Evolutionary conservation across 441 rosid species (phyloP).

Genomic region (Euphorbia corollata): DNA sequence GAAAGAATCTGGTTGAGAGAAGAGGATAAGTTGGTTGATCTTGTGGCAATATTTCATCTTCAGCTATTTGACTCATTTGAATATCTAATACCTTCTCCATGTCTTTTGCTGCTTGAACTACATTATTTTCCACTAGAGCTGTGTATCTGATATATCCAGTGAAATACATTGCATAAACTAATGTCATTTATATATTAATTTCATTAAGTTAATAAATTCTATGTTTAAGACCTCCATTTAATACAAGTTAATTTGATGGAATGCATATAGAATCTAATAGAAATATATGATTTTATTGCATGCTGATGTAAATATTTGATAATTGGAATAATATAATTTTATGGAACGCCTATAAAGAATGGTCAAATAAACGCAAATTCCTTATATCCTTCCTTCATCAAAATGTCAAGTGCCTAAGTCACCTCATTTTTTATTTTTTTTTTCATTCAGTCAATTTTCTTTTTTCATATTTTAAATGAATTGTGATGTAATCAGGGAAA

Average conservation of each 20-base stretch:
- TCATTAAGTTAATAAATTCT: no score
- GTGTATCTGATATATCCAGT: conserved; percentile 41
- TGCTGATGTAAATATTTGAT: neutral
- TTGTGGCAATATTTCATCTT: conserved; percentile 26
- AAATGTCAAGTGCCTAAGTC: neutral
- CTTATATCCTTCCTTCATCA: neutral
- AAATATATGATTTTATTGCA: neutral
- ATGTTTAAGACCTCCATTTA: no score
- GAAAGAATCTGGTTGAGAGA: conserved; percentile 45
- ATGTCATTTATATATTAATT: neutral
- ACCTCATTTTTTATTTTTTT: neutral
- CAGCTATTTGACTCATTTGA: conserved; percentile 33
- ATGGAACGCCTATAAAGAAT: neutral
- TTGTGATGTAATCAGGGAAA: neutral
- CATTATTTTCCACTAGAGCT: conserved; percentile 59
- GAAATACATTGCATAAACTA: neutral
- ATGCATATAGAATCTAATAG: no score
- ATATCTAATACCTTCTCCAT: conserved; percentile 48
- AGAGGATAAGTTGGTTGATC: conserved; percentile 33
- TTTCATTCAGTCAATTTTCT: neutral
- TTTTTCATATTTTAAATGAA: neutral
- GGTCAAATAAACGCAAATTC: neutral
- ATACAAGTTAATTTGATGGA: no score
- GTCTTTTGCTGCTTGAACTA: conserved; percentile 53
- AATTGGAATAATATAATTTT: neutral